Conservation (phyloP, 169 alveolate species). For the Theileria orientalis region DNA sequence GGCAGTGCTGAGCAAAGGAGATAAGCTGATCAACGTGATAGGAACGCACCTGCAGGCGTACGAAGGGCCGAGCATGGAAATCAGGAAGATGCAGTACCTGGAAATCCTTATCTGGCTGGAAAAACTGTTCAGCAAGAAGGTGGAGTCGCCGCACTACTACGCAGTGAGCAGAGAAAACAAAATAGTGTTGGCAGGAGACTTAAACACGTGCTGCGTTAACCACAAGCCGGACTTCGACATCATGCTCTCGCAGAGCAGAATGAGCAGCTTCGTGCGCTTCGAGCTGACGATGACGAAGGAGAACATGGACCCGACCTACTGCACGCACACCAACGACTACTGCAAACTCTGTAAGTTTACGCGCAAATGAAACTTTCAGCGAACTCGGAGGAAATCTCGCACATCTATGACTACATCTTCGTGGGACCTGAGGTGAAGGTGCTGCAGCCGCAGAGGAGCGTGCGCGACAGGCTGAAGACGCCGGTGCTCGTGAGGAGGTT, state of each 20-base stretch:
- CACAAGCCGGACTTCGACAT: slow-evolving; percentile 35
- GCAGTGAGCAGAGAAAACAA: slow-evolving; percentile 28
- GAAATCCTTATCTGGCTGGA: slow-evolving; percentile 78
- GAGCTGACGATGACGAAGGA: background rate
- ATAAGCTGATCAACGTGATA: slow-evolving; percentile 67
- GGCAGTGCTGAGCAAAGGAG: slow-evolving; percentile 62
- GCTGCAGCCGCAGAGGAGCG: slow-evolving; percentile 28
- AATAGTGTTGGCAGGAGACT: slow-evolving; percentile 70
- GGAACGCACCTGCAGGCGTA: slow-evolving; percentile 84
- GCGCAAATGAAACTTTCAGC: background rate
- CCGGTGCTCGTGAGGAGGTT: slow-evolving; percentile 9
- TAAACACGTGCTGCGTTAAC: slow-evolving; percentile 59
- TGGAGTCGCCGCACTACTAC: background rate
- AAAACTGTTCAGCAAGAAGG: background rate
- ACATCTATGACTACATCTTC: slow-evolving; percentile 50
- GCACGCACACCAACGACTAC: slow-evolving; percentile 43
- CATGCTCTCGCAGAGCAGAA: slow-evolving; percentile 8
- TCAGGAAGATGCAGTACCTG: slow-evolving; percentile 66
- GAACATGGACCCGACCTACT: slow-evolving; percentile 25
- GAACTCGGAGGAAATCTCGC: background rate
- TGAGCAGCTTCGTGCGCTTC: background rate
- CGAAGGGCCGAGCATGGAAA: slow-evolving; percentile 38
- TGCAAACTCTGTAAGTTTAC: slow-evolving; percentile 18
- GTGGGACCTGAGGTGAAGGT: slow-evolving; percentile 2
- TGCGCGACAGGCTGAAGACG: slow-evolving; percentile 2